Percentiles rank a stretch among this genome's conserved stretches.
These are phyloP conservation scores for Protomyces lactucae-debilis DNA, from an alignment of 1,139 yeast genomes.

Conservation along the genomic window DNA sequence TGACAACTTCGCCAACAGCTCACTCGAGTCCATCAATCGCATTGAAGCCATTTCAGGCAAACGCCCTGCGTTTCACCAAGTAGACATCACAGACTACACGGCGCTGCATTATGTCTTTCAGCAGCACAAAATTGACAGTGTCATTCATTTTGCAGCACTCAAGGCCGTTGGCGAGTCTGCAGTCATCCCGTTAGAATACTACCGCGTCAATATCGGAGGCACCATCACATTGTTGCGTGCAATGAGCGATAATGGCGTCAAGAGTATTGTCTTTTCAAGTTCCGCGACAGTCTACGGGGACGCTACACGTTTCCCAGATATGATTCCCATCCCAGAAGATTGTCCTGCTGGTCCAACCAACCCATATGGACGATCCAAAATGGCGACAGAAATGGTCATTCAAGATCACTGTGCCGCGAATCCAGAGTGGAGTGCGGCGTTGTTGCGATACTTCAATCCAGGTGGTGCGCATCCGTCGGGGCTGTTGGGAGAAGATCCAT, in stretches of 20 bases:
- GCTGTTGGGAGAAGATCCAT: conserved; percentile 71
- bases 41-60: conserved; percentile 52
- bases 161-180: conserved; percentile 85
- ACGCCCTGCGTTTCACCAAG: conserved; percentile 49
- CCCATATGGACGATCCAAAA: conserved; percentile 73
- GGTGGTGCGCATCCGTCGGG: conserved; percentile 86
- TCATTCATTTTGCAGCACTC: conserved; percentile 79
- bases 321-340: conserved; percentile 75
- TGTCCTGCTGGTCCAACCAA: conserved; percentile 74
- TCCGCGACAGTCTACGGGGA: conserved; percentile 85
- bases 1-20: conserved; percentile 66
- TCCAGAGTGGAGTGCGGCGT: conserved; percentile 56
- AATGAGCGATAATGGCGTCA: conserved; percentile 47
- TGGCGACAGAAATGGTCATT: conserved; percentile 58
- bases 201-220: conserved; percentile 65
- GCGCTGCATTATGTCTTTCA: conserved; percentile 50
- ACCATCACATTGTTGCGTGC: conserved; percentile 56
- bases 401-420: conserved; percentile 54
- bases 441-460: conserved; percentile 73
- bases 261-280: conserved; percentile 66
- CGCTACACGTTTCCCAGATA: conserved; percentile 64
- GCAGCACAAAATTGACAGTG: conserved; percentile 52
- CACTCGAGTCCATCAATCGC: conserved; percentile 63
- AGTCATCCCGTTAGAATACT: conserved; percentile 63
- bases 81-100: conserved; percentile 54